phyloP scores from a whole-genome alignment of 768 basidiomycete genomes.

The Termitomyces heimii region DNA sequence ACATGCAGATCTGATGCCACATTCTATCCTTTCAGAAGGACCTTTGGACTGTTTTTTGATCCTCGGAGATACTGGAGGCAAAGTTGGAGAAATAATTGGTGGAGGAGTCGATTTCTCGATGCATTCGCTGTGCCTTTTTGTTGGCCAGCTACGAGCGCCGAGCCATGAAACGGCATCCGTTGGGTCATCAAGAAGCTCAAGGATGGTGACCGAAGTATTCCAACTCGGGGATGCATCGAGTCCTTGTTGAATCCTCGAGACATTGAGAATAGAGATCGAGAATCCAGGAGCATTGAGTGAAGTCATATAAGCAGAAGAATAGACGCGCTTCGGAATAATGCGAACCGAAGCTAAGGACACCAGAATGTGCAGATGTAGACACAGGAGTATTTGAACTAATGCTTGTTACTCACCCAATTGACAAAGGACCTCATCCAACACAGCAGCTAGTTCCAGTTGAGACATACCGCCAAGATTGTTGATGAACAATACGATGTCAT shows the following conservation, averaged over 20 bases:
- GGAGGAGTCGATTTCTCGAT: neutral
- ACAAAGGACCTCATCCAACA: slow-evolving; percentile 34
- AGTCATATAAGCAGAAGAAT: slow-evolving; percentile 49
- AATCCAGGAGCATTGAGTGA: slow-evolving; percentile 58
- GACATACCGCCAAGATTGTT: slow-evolving; percentile 53
- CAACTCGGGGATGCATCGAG: slow-evolving; percentile 2
- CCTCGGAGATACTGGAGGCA: neutral
- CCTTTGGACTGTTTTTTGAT: neutral
- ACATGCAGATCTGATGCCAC: slow-evolving; percentile 32
- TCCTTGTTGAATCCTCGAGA: slow-evolving; percentile 24
- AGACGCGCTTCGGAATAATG: slow-evolving; percentile 35
- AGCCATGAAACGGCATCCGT: slow-evolving; percentile 38
- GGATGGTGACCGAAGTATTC: slow-evolving; percentile 14
- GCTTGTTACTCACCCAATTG: slow-evolving; percentile 30
- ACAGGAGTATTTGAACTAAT: neutral
- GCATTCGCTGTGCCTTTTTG: neutral
- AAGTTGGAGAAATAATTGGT: neutral
- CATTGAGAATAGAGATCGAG: slow-evolving; percentile 45
- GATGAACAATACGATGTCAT: slow-evolving; percentile 43
- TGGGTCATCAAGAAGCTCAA: slow-evolving; percentile 33
- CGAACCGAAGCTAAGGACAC: slow-evolving; percentile 18
- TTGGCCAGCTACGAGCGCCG: slow-evolving; percentile 26
- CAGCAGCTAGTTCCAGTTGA: slow-evolving; percentile 46
- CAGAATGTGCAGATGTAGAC: neutral
- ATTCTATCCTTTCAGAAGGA: slow-evolving; percentile 14